Evolutionary conservation across 2,329 filamentous ascomycete genomes (phyloP).

Genomic region (Fusarium sp.): DNA sequence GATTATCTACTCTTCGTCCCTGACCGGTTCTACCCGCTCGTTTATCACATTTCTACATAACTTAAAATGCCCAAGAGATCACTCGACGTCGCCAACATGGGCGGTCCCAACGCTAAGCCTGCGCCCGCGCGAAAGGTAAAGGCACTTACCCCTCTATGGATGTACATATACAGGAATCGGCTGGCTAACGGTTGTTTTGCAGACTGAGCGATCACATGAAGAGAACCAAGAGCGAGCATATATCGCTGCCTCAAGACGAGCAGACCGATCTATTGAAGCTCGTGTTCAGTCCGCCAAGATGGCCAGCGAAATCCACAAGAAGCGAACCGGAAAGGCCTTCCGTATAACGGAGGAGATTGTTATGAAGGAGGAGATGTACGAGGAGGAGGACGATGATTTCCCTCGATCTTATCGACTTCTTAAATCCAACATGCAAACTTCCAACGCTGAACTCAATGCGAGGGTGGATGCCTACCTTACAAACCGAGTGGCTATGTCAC

Average conservation of each 20-base stretch:
- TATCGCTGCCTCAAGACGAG: conserved; percentile 88
- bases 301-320: conserved; percentile 92
- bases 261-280: conserved; percentile 88
- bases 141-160: not conserved
- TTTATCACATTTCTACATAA: not conserved
- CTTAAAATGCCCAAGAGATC: conserved; percentile 56
- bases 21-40: not conserved
- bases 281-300: conserved; percentile 87
- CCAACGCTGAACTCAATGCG: conserved; percentile 70
- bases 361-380: conserved; percentile 93
- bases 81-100: conserved; percentile 46
- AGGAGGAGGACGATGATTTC: conserved; percentile 89
- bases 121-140: conserved; percentile 47
- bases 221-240: conserved; percentile 91
- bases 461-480: conserved; percentile 64
- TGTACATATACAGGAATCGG: not conserved
- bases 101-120: conserved; percentile 49
- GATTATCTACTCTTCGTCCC: not conserved
- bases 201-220: conserved; percentile 81
- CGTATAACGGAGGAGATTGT: conserved; percentile 89
- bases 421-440: conserved; percentile 70
- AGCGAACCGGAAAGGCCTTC: conserved; percentile 84
- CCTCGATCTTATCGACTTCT: conserved; percentile 74
- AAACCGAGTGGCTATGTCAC: conserved; percentile 58
- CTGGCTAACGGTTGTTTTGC: conserved; percentile 4